Evolutionary conservation across 768 basidiomycete genomes (phyloP), one percentile per base, ranked within the genome.

Genomic region (Termitomyces bulborhizus): DNA sequence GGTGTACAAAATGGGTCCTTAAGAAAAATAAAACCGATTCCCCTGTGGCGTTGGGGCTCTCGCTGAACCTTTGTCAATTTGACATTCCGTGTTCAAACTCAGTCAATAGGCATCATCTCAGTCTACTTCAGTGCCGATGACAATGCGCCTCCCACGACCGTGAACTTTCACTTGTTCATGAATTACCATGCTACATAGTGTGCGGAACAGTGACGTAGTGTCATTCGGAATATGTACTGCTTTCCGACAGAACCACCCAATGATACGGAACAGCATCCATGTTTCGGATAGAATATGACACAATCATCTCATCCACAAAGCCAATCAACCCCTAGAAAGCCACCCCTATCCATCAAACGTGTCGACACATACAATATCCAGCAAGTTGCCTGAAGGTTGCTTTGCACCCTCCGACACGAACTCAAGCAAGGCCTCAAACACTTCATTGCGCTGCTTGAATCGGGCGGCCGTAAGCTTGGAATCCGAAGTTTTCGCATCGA

Each of bases 391-490:
- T 3, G 69, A 67, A 1, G 89, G 90, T 67, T 92, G 80, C 68
- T 85, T 92, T 57, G 80, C 81, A 24, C 76, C 74, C 50, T 79
- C 77, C 29, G 76, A 73, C 12, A 92, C 75, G 66, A 85, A 88
- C 58, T 68, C 74, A 74, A 91, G 68, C 55, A 93, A 59, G 34
- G 66, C 66, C 65, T 90, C 85, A 64, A 91, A 91, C 56, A 88
- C 79, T 58, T 82, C 80, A 50, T 79, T 86, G 37, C 90, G 76
- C 69, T 87, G 84, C 39, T 69, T 70, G 66, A 83, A 90, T 59
- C 79, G 71, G 37, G 74, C 75, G 1, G 75, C 73, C 2, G 78
- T 71, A 51, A 81, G 58, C 50, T 64, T 40, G 3, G 29, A 18
- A 18, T 58, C 48, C 61, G 64, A 8, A 54, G 60, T 8, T 58